Base-by-base conservation (phyloP, 2,329 filamentous ascomycete genomes). In the Tolypocladium ophioglossoides region DNA sequence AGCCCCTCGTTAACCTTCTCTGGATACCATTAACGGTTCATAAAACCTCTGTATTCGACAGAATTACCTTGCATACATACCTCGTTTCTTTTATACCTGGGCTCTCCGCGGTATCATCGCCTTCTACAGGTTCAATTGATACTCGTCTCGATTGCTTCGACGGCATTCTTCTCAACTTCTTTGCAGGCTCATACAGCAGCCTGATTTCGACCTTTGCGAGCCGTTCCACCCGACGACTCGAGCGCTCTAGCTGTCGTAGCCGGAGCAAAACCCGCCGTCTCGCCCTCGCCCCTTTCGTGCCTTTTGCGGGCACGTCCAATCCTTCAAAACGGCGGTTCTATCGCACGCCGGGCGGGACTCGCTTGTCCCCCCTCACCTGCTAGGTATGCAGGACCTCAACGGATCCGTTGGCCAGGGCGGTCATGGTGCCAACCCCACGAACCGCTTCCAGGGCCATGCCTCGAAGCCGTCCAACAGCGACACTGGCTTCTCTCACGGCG, bases 361-460 rank as follows among this genome's bases (percentile, higher is more conserved):
- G 72, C 82, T 89, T 78, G 85, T 89, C 85, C 89, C 86, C 75
- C 86, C 86, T 79, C 87, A 91, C 78, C 79, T 90, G 69, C 84
- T 92, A 77, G 84, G 83, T 74, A 96, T 96, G 91, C 91, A 95
- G 82, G 87, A 89, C 74, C 84, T 89, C 73, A 85, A 88, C 65
- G 78, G 79, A 62, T 77, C 80, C 62, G 78, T 82, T 60, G 78
- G 75, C 64, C 67, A 69, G 54, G 63, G 63, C 48, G 62, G 58
- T 44, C 61, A 62, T 49, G 65, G 67, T 48, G 64, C 62, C 49
- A 61, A 82, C 75, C 67, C 78, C 77, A 62, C 80, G 75, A 78
- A 68, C 70, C 88, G 82, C 74, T 86, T 86, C 64, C 76, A 75
- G 41, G 84, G 85, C 62, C 83, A 87, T 65, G 82, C 83, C 58